phyloP scores from a whole-genome alignment of 176 grass and related monocot species.

The Avena insularis region DNA sequence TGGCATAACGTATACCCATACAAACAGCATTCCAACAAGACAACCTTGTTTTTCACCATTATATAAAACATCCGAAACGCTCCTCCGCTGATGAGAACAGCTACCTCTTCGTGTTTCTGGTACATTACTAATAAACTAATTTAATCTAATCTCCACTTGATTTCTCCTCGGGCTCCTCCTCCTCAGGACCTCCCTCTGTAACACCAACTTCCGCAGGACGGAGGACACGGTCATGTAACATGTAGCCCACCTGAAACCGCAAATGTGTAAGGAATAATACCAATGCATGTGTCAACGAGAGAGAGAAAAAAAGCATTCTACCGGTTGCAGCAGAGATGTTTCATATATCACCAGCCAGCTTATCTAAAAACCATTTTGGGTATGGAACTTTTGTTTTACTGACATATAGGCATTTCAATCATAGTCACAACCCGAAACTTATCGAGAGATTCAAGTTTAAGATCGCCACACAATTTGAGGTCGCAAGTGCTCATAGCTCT shows the following conservation, averaged over 20 bases:
- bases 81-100: constrained; percentile 6
- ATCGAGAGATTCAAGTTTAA: constrained; percentile 1
- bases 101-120: neutral
- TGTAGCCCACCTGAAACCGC: constrained; percentile 65
- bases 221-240: constrained; percentile 67
- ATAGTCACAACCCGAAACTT: neutral
- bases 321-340: neutral
- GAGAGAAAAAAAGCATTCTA: neutral
- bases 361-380: constrained; percentile 3
- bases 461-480: neutral
- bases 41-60: neutral
- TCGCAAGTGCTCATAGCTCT: neutral
- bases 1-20: constrained; percentile 13
- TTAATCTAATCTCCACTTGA: constrained; percentile 30
- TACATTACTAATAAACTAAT: neutral
- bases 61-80: neutral
- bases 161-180: constrained; percentile 39
- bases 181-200: constrained; percentile 27
- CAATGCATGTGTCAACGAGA: neutral
- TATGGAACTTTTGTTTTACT: neutral
- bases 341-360: neutral
- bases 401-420: constrained; percentile 1
- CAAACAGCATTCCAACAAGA: constrained; percentile 14
- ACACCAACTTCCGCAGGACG: constrained; percentile 72
- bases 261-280: neutral